Evolutionary conservation across 371 early-diverging fungal genomes (phyloP).

Genomic region (Haplosporangium sp.): DNA sequence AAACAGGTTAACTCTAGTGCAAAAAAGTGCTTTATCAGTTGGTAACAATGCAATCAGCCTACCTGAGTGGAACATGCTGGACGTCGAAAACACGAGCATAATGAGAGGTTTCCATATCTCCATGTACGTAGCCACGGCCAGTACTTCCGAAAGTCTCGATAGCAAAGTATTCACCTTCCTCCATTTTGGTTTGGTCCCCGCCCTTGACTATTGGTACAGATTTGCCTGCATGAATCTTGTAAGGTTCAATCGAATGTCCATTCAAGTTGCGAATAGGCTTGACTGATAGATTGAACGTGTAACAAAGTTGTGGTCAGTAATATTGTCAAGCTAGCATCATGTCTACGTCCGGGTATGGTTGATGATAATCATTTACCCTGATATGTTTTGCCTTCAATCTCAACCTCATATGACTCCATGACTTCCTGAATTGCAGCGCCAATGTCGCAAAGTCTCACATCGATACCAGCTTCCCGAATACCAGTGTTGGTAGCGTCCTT

Average conservation of each 20-base stretch:
- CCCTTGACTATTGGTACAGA: conserved; percentile 96
- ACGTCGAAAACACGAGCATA: conserved; percentile 84
- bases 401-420: conserved; percentile 99
- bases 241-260: conserved; percentile 98
- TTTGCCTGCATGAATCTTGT: conserved; percentile 98
- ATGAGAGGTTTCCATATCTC: conserved; percentile 97
- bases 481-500: conserved; percentile 99
- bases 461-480: conserved; percentile 96
- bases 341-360: too few species aligned
- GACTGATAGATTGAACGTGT: conserved; percentile 59
- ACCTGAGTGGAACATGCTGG: conserved; percentile 77
- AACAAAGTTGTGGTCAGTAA: too few species aligned
- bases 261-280: conserved; percentile 97
- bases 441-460: conserved; percentile 96
- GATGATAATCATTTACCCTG: conserved; percentile 68
- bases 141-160: conserved; percentile 99
- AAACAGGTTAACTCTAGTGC: background rate
- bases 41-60: conserved; percentile 13
- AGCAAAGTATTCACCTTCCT: conserved; percentile 98
- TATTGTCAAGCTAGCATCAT: too few species aligned
- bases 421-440: conserved; percentile 98
- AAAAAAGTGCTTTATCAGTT: background rate
- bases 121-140: conserved; percentile 95
- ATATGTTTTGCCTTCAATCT: conserved; percentile 93
- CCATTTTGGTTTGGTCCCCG: conserved; percentile 95